Percentiles rank a stretch among this genome's conserved stretches.
phyloP scores from a whole-genome alignment of 495 filamentous ascomycete genomes.

The Penicillium antarcticum region DNA sequence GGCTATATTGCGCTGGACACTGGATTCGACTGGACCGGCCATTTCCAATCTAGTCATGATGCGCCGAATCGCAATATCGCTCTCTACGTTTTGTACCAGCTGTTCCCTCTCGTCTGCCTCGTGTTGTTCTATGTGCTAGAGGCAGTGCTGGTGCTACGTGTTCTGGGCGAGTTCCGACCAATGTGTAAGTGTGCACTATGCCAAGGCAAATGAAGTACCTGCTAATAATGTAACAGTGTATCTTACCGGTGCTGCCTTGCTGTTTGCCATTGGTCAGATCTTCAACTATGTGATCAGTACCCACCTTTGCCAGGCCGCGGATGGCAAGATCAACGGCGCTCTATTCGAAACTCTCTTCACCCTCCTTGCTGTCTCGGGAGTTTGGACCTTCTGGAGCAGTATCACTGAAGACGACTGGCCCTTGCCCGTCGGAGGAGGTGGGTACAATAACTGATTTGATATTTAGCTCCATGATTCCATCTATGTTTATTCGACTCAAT shows the following conservation, averaged over 20 bases:
- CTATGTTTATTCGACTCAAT: background rate
- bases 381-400: slow-evolving; percentile 98
- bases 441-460: slow-evolving; percentile 46
- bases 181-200: slow-evolving; percentile 60
- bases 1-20: slow-evolving; percentile 96
- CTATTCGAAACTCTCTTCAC: slow-evolving; percentile 95
- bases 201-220: background rate
- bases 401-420: slow-evolving; percentile 99
- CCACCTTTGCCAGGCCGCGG: slow-evolving; percentile 78
- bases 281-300: slow-evolving; percentile 93
- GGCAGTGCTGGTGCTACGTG: slow-evolving; percentile 71
- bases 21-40: slow-evolving; percentile 77
- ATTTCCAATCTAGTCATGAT: slow-evolving; percentile 59
- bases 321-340: slow-evolving; percentile 85
- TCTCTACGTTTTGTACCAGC: slow-evolving; percentile 91
- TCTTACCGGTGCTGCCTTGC: slow-evolving; percentile 64
- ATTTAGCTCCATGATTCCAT: background rate
- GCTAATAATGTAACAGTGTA: slow-evolving; percentile 56
- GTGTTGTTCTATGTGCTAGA: slow-evolving; percentile 81
- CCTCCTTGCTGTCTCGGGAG: slow-evolving; percentile 68
- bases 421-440: slow-evolving; percentile 49
- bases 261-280: slow-evolving; percentile 90
- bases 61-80: slow-evolving; percentile 70
- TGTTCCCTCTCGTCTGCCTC: slow-evolving; percentile 85
- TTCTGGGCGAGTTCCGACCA: slow-evolving; percentile 81